Base-by-base conservation (phyloP, 495 filamentous ascomycete genomes). In the Penicillium cosmopolitanum region DNA sequence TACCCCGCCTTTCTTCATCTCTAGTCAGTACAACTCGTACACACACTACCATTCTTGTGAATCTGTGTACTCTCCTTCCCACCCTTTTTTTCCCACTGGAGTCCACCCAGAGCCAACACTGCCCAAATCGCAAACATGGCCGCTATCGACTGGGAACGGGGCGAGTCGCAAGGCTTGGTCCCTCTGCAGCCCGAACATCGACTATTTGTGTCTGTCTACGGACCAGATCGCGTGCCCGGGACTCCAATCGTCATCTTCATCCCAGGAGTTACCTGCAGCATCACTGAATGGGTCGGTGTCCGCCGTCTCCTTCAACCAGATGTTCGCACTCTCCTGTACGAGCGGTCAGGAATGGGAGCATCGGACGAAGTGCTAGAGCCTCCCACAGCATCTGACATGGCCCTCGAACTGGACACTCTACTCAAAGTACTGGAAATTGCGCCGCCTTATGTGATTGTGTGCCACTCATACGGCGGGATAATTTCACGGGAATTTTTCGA, bases 381-480 rank as follows among this genome's bases (percentile, higher is more conserved):
- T 47, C 25, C 51, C 25, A 46, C 47, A 13, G 38, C 66, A 57
- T n/a, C 51, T 36, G 42, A 43, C 35, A 61, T 62, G 19, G 64
- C 59, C 5, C 50, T 61, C 16, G 60, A 67, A 18, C 55, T 74
- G 1, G 38, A 57, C 18, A 19, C n/a, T 38, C 46, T 65, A 8
- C 61, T 69, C 35, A 18, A 55, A 31, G 53, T 50, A 25, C 15
- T 61, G 16, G 12, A 51, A 12, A n/a, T 71, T n/a, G 21, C 23
- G 1, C 66, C 72, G 0, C 76, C 73, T 15, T 77, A 70, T 53
- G 61, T 77, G 1, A 50, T 79, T 11, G 57, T 77, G 2, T 73
- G 65, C 34, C 76, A 79, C 53, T 77, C 75, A 34, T 79, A 74
- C 25, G 76, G 76, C 11, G 76, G 76, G 5, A 68, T 70, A 25